A percentile compares a stretch with the other conserved stretches of the same genome.
Evolutionary conservation across 495 filamentous ascomycete genomes (phyloP).

Genomic region (Bacidia rubella): DNA sequence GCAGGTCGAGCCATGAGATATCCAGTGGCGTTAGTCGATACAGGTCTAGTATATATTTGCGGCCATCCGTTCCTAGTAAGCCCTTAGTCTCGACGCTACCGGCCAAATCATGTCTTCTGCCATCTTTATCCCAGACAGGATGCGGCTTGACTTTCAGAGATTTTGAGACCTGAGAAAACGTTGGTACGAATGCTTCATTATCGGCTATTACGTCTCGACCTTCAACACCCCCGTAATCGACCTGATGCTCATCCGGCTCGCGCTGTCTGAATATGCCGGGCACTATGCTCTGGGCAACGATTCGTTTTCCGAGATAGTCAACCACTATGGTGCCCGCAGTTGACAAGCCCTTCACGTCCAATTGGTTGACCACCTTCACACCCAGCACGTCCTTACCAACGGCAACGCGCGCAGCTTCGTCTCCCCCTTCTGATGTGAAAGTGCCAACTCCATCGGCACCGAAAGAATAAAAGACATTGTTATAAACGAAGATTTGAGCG

Average conservation of each 20-base stretch:
- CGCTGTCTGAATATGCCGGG: slow-evolving; percentile 99
- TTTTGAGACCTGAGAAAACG: slow-evolving; percentile 84
- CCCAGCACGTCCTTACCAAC: slow-evolving; percentile 94
- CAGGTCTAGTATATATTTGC: slow-evolving; percentile 93
- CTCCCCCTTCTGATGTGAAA: slow-evolving; percentile 89
- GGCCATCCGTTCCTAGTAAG: slow-evolving; percentile 86
- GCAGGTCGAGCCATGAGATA: slow-evolving; percentile 75
- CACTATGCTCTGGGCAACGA: slow-evolving; percentile 96
- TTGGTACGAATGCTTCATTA: slow-evolving; percentile 67
- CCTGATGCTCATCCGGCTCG: slow-evolving; percentile 93
- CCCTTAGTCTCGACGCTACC: slow-evolving; percentile 98
- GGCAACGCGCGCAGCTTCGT: slow-evolving; percentile 91
- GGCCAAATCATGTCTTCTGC: slow-evolving; percentile 79
- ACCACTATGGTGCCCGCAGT: slow-evolving; percentile 93
- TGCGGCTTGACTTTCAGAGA: slow-evolving; percentile 84
- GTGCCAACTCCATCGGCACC: slow-evolving; percentile 96
- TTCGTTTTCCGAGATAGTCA: slow-evolving; percentile 92
- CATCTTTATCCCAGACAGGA: slow-evolving; percentile 94
- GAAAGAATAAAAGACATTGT: slow-evolving; percentile 98
- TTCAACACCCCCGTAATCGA: slow-evolving; percentile 96
- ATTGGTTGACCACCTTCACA: slow-evolving; percentile 87
- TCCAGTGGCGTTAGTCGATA: slow-evolving; percentile 92
- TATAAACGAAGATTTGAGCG: slow-evolving; percentile 98
- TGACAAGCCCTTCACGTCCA: slow-evolving; percentile 87
- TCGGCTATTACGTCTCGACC: slow-evolving; percentile 90